Evolutionary conservation across 805 yeast species (phyloP), one percentile per base, ranked within the genome.

Genomic region (Maudiozyma turicensis): DNA sequence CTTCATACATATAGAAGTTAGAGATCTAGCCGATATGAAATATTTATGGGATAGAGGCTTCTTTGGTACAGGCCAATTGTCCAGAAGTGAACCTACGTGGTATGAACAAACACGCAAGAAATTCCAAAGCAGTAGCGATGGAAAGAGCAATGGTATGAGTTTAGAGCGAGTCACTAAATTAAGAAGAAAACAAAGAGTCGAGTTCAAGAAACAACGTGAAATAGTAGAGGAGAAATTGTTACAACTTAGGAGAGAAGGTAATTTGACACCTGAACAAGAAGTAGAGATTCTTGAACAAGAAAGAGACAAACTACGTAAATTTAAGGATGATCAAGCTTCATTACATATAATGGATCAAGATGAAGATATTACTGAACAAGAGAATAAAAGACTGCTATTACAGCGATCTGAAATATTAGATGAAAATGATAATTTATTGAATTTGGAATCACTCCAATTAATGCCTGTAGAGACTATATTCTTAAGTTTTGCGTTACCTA

Each of bases 61-160:
- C 61, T 93, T 88, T 61, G 99, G 99, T 6, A 93, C 91, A 60
- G 99, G 98, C 2, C 77, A 78, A 2, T 69, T 89, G 43, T 86
- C 96, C 35, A 72, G 99, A 54, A 84, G 95, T 50, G 97, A 93
- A 61, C 96, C 99, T 0, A 79, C 96, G 0, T 93, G 98, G 97
- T 66, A 62, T 43, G 72, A 70, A n/a, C 72, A 97, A 48, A 80
- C 87, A 1, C 66, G 69, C 33, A 71, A 81, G 44, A 65, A 87
- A 40, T 66, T 85, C 29, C 37, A 47, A 20, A 48, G 40, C 10
- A 74, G 73, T 45, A 60, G 67, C 45, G 58, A 59, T 54, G 54
- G 57, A 49, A 41, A 58, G 29, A 29, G 57, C 35, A 45, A 63
- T 49, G 43, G 40, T 5, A 14, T 54, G 6, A 72, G 83, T 20